Conservation (phyloP, 495 filamentous ascomycete genomes). For the Penicillium goetzii region DNA sequence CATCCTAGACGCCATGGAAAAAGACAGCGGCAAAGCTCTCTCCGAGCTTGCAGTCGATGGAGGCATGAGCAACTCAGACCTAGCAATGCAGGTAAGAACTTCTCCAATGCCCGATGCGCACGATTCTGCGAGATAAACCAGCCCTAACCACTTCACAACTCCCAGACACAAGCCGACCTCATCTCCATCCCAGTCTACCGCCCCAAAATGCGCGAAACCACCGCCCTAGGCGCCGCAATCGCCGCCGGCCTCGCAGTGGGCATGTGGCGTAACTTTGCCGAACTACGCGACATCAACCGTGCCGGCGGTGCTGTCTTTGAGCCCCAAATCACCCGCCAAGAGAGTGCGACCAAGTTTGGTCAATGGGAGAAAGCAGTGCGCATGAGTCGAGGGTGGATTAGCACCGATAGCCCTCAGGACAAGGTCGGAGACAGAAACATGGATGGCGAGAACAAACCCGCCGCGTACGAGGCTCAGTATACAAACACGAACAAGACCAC, state of each 20-base stretch:
- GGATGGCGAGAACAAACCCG: neutral
- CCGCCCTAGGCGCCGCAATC: slow-evolving; percentile 88
- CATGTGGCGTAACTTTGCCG: slow-evolving; percentile 79
- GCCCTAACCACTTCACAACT: neutral
- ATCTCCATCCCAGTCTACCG: slow-evolving; percentile 52
- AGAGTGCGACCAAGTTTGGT: slow-evolving; percentile 66
- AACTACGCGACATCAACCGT: slow-evolving; percentile 77
- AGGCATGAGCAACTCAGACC: slow-evolving; percentile 89
- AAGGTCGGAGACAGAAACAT: neutral
- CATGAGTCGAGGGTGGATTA: slow-evolving; percentile 81
- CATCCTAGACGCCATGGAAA: slow-evolving; percentile 93
- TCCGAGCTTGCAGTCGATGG: slow-evolving; percentile 86
- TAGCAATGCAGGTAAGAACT: slow-evolving; percentile 76
- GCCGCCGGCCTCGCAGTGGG: slow-evolving; percentile 89
- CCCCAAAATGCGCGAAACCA: slow-evolving; percentile 84
- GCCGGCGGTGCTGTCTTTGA: slow-evolving; percentile 73
- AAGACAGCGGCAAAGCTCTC: slow-evolving; percentile 82
- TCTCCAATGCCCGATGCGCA: neutral
- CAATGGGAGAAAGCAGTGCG: slow-evolving; percentile 85
- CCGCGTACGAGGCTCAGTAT: neutral
- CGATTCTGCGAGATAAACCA: neutral
- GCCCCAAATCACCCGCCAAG: slow-evolving; percentile 63
- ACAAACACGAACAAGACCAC: neutral
- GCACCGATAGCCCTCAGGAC: neutral
- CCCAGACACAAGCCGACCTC: slow-evolving; percentile 47